A percentile compares a stretch with the other conserved stretches of the same genome.
Conservation (phyloP, 2,329 filamentous ascomycete species). For the Aspergillus pseudotamarii region DNA sequence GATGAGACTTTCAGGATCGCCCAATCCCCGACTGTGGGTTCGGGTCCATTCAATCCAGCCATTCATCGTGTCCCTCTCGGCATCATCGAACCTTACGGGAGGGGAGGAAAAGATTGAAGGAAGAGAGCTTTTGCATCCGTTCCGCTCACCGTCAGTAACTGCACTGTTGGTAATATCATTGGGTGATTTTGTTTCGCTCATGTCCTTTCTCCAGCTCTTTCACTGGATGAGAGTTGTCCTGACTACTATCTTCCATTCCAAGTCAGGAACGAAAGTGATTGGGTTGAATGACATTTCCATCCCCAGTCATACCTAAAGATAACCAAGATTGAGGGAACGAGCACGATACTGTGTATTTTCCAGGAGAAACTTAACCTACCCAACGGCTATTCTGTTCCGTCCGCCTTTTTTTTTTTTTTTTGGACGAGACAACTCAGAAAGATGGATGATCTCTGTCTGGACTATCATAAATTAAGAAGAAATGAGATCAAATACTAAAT, state of each 20-base stretch:
- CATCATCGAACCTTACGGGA: neutral
- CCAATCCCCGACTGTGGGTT: neutral
- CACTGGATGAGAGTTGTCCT: conserved; percentile 7
- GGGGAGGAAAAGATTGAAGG: neutral
- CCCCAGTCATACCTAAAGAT: neutral
- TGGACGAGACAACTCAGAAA: neutral
- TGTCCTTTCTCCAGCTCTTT: conserved; percentile 1
- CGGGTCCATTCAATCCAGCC: neutral
- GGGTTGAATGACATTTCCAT: neutral
- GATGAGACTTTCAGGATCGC: neutral
- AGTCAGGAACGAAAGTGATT: neutral
- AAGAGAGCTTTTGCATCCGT: neutral
- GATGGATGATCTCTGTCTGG: neutral
- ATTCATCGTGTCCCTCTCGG: neutral
- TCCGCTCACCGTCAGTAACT: neutral
- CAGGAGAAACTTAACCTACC: neutral
- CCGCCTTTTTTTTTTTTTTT: neutral
- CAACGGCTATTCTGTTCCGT: conserved; percentile 1
- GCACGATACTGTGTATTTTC: neutral
- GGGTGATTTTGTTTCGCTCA: neutral
- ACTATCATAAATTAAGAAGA: neutral
- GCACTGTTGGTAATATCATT: neutral
- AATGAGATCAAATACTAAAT: neutral
- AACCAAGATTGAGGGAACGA: neutral
- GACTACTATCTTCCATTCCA: neutral